Evolutionary conservation across 177 flowering plant genomes (phyloP), one percentile per base, ranked within the genome.

Genomic region (Vitis hybrid): DNA sequence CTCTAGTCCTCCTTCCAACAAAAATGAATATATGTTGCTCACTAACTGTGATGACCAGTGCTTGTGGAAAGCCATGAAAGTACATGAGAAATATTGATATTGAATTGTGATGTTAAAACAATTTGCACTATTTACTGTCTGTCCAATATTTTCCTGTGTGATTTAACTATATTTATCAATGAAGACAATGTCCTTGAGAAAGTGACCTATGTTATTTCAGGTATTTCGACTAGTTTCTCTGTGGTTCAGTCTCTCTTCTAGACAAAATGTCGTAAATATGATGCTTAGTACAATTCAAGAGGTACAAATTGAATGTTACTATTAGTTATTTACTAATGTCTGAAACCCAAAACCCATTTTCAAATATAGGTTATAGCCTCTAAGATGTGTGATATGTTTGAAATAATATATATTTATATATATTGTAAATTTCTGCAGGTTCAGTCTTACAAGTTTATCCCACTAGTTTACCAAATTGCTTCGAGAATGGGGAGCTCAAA

Each of bases 401-500:
- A 40, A 40, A 21, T 24, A 65, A 8, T 24, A 65, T 13, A 21
- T 24, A 51, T 24, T 4, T 14, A 7, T 19, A 19, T 14, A 52
- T 49, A 10, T 10, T 21, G 15, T 51, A 65, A 51, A 21, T 51
- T 24, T 54, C 65, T 78, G 58, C 84, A 95, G 99, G 97, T 93
- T 72, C 97, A 90, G 62, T 91, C 99, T 52, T 90, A 90, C 84
- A 95, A 95, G 77, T 95, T 95, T 74, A 78, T 95, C 63, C 96
- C 93, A 30, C 74, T 95, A 62, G 88, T 91, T 6, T 95, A 95
- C 80, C 99, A 95, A 87, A 95, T 95, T 83, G 99, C 99, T 58
- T 95, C 99, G 63, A 83, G 98, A 78, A 81, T 95, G 86, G 97
- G 99, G 30, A 76, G 88, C 84, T 73, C 92, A 64, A 93, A 88